Evolutionary conservation across 176 grass and related monocot species (phyloP).

Genomic region (Tillandsia leiboldiana): DNA sequence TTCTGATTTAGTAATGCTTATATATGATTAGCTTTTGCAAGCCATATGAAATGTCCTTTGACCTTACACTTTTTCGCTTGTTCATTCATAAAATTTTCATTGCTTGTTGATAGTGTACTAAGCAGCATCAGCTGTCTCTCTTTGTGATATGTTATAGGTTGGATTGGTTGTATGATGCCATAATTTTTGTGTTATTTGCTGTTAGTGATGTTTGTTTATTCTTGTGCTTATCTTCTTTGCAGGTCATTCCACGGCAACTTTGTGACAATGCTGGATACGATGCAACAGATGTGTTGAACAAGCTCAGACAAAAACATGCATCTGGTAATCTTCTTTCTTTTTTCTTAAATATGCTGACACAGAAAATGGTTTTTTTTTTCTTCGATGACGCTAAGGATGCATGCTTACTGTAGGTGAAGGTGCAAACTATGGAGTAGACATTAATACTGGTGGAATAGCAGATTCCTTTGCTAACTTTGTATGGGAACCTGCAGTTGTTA

Average conservation of each 20-base stretch:
- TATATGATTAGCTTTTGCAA: neutral
- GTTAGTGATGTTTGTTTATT: neutral
- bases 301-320: slow-evolving; percentile 92
- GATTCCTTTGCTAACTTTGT: slow-evolving; percentile 97
- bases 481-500: slow-evolving; percentile 98
- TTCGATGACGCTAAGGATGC: slow-evolving; percentile 3
- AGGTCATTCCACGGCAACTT: slow-evolving; percentile 93
- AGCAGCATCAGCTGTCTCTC: too few species aligned
- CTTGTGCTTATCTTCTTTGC: slow-evolving; percentile 1
- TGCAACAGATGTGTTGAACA: slow-evolving; percentile 84
- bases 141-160: too few species aligned
- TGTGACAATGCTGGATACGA: slow-evolving; percentile 97
- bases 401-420: slow-evolving; percentile 49
- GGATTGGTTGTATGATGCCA: too few species aligned
- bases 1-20: slow-evolving; percentile 10
- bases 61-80: neutral
- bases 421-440: slow-evolving; percentile 92
- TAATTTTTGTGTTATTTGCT: neutral
- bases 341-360: neutral
- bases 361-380: neutral
- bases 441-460: slow-evolving; percentile 80
- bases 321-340: slow-evolving; percentile 35
- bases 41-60: neutral
- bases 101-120: too few species aligned
- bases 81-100: too few species aligned